phyloP scores from a whole-genome alignment of 352 stramenopile genomes.

The Peronospora farinosa region DNA sequence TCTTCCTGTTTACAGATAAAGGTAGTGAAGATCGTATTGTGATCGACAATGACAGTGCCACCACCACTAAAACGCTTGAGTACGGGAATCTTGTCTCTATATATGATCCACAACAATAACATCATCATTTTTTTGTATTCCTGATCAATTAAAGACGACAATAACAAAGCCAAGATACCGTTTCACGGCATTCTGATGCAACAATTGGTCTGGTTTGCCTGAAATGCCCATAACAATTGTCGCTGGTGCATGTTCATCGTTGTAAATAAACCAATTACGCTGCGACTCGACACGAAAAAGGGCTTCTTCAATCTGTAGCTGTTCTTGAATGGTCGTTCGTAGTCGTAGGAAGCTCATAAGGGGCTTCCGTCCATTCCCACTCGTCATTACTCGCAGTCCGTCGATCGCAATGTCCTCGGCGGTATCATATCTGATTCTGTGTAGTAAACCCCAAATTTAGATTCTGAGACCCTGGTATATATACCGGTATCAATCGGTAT shows the following conservation, averaged over 20 bases:
- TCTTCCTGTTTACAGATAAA: constrained; percentile 87
- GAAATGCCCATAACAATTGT: constrained; percentile 94
- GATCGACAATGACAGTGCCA: constrained; percentile 95
- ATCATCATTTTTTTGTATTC: neutral
- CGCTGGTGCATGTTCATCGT: constrained; percentile 54
- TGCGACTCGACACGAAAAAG: constrained; percentile 85
- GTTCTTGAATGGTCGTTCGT: constrained; percentile 61
- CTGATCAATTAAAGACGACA: constrained; percentile 2
- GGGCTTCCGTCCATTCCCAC: constrained; percentile 35
- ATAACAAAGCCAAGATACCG: constrained; percentile 28
- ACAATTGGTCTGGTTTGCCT: constrained; percentile 88
- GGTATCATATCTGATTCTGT: constrained; percentile 6
- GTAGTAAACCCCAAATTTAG: neutral
- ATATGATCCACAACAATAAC: neutral
- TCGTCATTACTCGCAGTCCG: constrained; percentile 1
- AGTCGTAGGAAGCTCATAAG: constrained; percentile 67
- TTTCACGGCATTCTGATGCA: constrained; percentile 82
- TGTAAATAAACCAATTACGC: constrained; percentile 82
- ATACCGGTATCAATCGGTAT: neutral
- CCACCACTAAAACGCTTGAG: constrained; percentile 94
- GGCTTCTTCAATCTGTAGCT: constrained; percentile 90
- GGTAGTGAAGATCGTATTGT: constrained; percentile 89
- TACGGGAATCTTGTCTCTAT: constrained; percentile 75
- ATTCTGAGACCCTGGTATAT: constrained; percentile 1
- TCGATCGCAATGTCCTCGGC: too few species aligned